Conservation (phyloP, 306 rosid species). For the Prunus kanzakura region DNA sequence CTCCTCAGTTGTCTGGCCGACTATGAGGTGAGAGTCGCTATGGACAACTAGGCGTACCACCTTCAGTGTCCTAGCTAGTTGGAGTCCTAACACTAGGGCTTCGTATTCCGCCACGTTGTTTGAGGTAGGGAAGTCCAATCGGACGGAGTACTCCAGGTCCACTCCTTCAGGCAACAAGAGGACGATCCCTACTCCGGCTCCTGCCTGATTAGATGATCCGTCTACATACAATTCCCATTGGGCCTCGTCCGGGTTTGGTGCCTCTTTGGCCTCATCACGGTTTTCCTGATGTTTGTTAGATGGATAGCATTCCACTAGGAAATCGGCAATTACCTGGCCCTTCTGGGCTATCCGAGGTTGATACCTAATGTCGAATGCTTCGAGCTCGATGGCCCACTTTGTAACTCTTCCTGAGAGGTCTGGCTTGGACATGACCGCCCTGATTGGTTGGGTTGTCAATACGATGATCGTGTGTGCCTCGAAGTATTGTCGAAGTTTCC, state of each 20-base stretch:
- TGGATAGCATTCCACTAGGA: background rate
- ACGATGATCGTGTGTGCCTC: background rate
- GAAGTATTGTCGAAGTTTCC: background rate
- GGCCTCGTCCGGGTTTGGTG: too few relatives aligned
- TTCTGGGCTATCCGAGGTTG: accelerated
- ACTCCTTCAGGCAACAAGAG: accelerated
- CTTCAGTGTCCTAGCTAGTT: too few relatives aligned
- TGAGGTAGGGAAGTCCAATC: too few relatives aligned
- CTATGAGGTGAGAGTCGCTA: background rate
- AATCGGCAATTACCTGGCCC: background rate
- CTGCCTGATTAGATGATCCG: background rate
- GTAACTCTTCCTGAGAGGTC: background rate
- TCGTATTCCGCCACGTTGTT: too few relatives aligned
- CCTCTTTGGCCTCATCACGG: too few relatives aligned
- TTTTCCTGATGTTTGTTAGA: background rate
- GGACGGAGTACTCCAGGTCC: accelerated
- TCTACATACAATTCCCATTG: background rate
- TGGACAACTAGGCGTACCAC: too few relatives aligned
- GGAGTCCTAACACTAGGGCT: too few relatives aligned
- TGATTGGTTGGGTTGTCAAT: background rate
- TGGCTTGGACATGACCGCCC: background rate
- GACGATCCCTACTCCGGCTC: accelerated
- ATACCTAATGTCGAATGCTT: background rate
- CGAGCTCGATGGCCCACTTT: background rate
- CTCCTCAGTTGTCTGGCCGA: background rate